phyloP scores from a whole-genome alignment of 495 filamentous ascomycete genomes.

The Hamigera avellanea region DNA sequence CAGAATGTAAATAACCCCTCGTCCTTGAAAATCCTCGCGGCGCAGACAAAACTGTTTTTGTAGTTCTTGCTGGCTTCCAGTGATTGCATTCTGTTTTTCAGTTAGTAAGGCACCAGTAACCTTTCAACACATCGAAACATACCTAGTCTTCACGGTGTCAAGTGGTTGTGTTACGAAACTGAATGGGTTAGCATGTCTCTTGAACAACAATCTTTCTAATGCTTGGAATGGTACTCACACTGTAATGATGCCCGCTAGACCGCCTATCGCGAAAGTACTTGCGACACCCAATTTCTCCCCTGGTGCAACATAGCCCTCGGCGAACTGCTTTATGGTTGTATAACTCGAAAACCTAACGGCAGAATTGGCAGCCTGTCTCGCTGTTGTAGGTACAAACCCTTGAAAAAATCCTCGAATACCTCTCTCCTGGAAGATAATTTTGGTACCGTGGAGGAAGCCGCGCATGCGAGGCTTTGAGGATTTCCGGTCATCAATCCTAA shows the following conservation, averaged over 20 bases:
- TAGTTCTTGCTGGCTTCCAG: slow-evolving; percentile 77
- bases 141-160: slow-evolving; percentile 90
- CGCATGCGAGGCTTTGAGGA: slow-evolving; percentile 73
- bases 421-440: slow-evolving; percentile 75
- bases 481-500: slow-evolving; percentile 90
- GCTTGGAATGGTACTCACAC: too few relatives aligned
- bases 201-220: too few relatives aligned
- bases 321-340: slow-evolving; percentile 79
- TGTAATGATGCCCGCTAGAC: slow-evolving; percentile 80
- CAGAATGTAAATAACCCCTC: slow-evolving; percentile 88
- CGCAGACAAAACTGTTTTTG: slow-evolving; percentile 82
- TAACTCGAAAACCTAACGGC: slow-evolving; percentile 84
- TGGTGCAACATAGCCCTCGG: slow-evolving; percentile 82
- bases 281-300: slow-evolving; percentile 90
- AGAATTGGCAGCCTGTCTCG: slow-evolving; percentile 87
- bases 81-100: slow-evolving; percentile 73
- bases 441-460: slow-evolving; percentile 84
- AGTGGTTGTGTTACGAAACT: slow-evolving; percentile 62
- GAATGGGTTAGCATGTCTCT: too few relatives aligned
- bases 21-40: slow-evolving; percentile 69
- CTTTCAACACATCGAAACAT: too few relatives aligned
- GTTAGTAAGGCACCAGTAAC: slow-evolving; percentile 2
- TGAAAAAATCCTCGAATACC: slow-evolving; percentile 91
- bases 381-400: slow-evolving; percentile 90
- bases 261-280: slow-evolving; percentile 85